Evolutionary conservation across 441 rosid species (phyloP), one percentile per base, ranked within the genome.

Genomic region (Viola pubescens): DNA sequence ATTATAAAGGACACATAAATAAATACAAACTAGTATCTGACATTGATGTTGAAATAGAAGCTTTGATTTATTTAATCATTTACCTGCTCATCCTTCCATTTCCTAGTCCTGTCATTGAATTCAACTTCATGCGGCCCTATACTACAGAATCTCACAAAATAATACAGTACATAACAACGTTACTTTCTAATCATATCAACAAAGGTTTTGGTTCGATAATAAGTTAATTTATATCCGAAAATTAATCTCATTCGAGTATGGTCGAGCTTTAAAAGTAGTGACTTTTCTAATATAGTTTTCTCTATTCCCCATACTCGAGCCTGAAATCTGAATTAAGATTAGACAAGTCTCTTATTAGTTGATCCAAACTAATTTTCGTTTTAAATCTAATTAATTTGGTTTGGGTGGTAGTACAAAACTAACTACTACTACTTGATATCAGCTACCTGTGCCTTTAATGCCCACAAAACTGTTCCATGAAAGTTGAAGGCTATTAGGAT

Each of bases 111-210:
- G 40, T 16, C 44, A n/a, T 41, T 38, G 8, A 53, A 66, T 50
- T 34, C 49, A 45, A 0, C 12, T 49, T 41, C 40, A 19, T 0
- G 8, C 42, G 37, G 59, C 47, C 58, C 56, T 57, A 7, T 4
- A 2, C 8, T 37, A 55, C 7, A 8, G 45, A 55, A 74, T 67
- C 59, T 59, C 69, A 65, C 65, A 70, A n/a, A n/a, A n/a, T n/a
- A n/a, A 47, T 4, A 59, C 34, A 65, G 47, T 51, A 63, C 5
- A n/a, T 11, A 68, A 68, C 66, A 52, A 8, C 2, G 56, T 8
- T 38, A 6, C 16, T 8, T n/a, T 56, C 67, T 37, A 70, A 65
- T 73, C 70, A 73, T 55, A 48, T 52, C 61, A 49, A 26, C 2
- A 0, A 26, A 2, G 34, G 34, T 26, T 26, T 26, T 26, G 34